Evolutionary conservation across 345 rosid species (phyloP).

Genomic region (Sonneratia alba): DNA sequence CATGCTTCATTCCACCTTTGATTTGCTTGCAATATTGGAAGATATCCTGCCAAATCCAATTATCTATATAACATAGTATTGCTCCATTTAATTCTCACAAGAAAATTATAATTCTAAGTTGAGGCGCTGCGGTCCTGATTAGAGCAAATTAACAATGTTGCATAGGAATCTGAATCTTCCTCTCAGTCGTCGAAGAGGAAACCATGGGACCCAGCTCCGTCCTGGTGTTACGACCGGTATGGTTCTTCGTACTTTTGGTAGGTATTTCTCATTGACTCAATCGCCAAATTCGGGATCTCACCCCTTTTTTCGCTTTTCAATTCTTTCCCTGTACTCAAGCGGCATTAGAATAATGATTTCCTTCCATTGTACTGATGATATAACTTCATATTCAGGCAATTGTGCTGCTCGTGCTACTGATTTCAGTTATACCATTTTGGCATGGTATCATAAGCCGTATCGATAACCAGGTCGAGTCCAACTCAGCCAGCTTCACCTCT

Average conservation of each 20-base stretch:
- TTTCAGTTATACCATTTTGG: conserved; percentile 25
- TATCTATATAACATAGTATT: not conserved
- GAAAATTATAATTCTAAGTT: not conserved
- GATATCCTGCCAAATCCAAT: not conserved
- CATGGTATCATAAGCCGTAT: conserved; percentile 7
- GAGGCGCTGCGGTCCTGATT: not conserved
- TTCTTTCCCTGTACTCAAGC: no score
- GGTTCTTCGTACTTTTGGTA: not conserved
- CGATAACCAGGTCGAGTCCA: conserved; percentile 8
- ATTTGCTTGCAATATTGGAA: not conserved
- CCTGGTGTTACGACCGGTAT: not conserved
- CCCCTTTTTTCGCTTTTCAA: not conserved
- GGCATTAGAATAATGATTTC: no score
- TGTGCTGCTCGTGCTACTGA: conserved; percentile 23
- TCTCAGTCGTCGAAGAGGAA: not conserved
- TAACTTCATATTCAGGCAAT: conserved; percentile 20
- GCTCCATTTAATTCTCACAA: not conserved
- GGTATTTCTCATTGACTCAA: not conserved
- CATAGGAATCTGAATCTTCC: not conserved
- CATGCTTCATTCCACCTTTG: not conserved
- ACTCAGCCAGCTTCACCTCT: conserved; percentile 3
- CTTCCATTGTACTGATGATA: no score
- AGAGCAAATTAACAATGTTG: not conserved
- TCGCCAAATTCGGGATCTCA: not conserved
- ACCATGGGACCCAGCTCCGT: not conserved